phyloP scores from a whole-genome alignment of 1,139 yeast genomes.

The Zygoascus meyerae region DNA sequence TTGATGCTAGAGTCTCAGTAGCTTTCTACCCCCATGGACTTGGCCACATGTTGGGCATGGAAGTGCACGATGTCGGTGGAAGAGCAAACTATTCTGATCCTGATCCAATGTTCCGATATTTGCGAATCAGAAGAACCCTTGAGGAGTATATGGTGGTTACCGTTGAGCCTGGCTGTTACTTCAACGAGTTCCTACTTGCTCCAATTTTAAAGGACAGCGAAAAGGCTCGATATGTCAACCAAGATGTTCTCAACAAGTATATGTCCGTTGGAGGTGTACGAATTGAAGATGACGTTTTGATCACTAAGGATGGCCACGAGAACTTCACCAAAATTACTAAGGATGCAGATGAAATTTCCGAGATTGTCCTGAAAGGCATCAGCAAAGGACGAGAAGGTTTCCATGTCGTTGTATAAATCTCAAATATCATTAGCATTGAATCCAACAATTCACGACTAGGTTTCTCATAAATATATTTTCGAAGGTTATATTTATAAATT shows the following conservation, averaged over 20 bases:
- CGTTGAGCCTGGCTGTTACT: slow-evolving; percentile 93
- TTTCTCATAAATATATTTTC: no score
- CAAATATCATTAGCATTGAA: no score
- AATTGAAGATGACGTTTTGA: slow-evolving; percentile 85
- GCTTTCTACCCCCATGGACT: slow-evolving; percentile 92
- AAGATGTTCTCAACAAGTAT: slow-evolving; percentile 63
- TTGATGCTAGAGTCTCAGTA: slow-evolving; percentile 61
- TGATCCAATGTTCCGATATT: slow-evolving; percentile 64
- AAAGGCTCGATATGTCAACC: slow-evolving; percentile 57
- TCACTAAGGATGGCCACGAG: slow-evolving; percentile 71
- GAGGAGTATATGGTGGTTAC: slow-evolving; percentile 81
- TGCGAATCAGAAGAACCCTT: slow-evolving; percentile 73
- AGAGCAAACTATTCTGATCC: slow-evolving; percentile 76
- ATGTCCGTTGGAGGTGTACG: slow-evolving; percentile 93
- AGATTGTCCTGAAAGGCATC: slow-evolving; percentile 67
- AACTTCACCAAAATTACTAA: slow-evolving; percentile 77
- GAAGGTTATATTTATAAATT: no score
- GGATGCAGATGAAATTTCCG: slow-evolving; percentile 75
- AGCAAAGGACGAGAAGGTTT: slow-evolving; percentile 57
- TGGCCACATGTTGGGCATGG: slow-evolving; percentile 91
- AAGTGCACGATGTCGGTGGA: slow-evolving; percentile 95
- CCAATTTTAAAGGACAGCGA: slow-evolving; percentile 54
- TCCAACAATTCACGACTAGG: no score
- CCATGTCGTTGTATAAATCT: slow-evolving; percentile 48
- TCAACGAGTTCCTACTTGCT: slow-evolving; percentile 73